Conservation (phyloP, 768 basidiomycete species). For the Tulasnella sp. region DNA sequence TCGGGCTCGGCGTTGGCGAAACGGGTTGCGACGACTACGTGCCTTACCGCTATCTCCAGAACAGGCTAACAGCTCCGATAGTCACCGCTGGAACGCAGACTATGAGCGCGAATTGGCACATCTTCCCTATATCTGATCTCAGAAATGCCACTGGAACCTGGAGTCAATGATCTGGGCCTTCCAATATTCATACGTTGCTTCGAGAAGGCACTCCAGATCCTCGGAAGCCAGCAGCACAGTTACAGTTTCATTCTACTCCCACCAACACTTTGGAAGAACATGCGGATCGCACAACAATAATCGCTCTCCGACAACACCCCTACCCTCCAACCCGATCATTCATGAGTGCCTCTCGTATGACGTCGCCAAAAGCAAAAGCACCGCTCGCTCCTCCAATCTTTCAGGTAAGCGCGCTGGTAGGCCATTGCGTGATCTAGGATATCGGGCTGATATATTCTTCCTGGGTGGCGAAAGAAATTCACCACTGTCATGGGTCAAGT, state of each 20-base stretch:
- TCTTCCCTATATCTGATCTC: too few species aligned
- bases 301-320: too few species aligned
- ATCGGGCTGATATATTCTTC: too few species aligned
- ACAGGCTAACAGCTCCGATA: too few species aligned
- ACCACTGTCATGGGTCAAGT: constrained; percentile 14
- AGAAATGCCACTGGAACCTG: too few species aligned
- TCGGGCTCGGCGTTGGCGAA: too few species aligned
- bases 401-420: constrained; percentile 6
- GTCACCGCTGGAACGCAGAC: too few species aligned
- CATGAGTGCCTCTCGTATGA: not conserved
- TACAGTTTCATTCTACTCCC: not conserved
- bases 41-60: too few species aligned
- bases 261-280: not conserved
- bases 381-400: constrained; percentile 6
- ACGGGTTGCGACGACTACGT: too few species aligned
- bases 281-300: not conserved
- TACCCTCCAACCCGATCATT: not conserved
- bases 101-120: too few species aligned
- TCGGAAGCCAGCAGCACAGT: not conserved
- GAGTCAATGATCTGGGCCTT: not conserved
- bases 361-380: not conserved
- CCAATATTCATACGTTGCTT: not conserved
- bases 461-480: not conserved
- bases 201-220: not conserved
- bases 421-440: not conserved